A percentile compares a stretch with the other conserved stretches of the same genome.
phyloP scores from a whole-genome alignment of 176 grass and related monocot genomes.

The Oryza longistaminata region DNA sequence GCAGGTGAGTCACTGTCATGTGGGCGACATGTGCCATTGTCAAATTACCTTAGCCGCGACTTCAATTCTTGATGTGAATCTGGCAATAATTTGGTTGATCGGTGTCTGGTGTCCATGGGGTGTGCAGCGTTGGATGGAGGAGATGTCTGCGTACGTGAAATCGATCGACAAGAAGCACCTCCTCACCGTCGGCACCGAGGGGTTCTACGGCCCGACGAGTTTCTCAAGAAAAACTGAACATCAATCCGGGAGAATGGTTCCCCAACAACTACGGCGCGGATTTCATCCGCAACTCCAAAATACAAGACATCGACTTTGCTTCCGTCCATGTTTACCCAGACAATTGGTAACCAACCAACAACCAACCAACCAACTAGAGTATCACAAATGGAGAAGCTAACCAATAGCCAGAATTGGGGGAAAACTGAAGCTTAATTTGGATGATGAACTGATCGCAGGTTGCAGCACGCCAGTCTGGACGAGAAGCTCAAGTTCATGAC shows the following conservation, averaged over 20 bases:
- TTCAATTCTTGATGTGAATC: neutral
- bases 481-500: slow-evolving; percentile 75
- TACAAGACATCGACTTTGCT: slow-evolving; percentile 72
- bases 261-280: slow-evolving; percentile 69
- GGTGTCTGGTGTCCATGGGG: neutral
- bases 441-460: slow-evolving; percentile 43
- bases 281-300: slow-evolving; percentile 83
- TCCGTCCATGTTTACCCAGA: slow-evolving; percentile 95
- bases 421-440: neutral
- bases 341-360: slow-evolving; percentile 50
- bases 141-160: slow-evolving; percentile 80
- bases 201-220: slow-evolving; percentile 83
- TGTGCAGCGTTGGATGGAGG: slow-evolving; percentile 85
- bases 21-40: neutral
- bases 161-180: slow-evolving; percentile 77
- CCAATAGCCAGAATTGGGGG: neutral
- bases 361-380: neutral
- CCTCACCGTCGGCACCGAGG: slow-evolving; percentile 79
- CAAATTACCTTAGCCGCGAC: neutral
- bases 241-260: slow-evolving; percentile 79
- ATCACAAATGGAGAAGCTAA: neutral
- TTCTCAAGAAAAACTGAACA: slow-evolving; percentile 40
- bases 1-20: neutral
- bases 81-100: neutral
- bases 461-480: slow-evolving; percentile 47